A percentile compares a stretch with the other conserved stretches of the same genome.
Conservation (phyloP, 305 asterid genomes). For the Solanum hybrid region DNA sequence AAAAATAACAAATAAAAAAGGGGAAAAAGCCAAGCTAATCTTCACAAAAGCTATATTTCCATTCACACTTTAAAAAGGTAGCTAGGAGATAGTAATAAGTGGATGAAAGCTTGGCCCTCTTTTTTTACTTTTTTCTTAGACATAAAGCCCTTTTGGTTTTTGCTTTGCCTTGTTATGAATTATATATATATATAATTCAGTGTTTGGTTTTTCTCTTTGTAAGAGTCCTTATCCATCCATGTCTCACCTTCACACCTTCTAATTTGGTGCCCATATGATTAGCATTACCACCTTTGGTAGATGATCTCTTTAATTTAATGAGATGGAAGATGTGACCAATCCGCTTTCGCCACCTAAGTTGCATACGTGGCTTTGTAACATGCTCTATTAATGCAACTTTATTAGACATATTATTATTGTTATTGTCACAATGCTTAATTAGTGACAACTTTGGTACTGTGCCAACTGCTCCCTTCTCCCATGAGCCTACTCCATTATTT, state of each 20-base stretch:
- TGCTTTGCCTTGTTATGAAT: background rate
- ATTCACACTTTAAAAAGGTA: background rate
- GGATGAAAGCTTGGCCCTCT: background rate
- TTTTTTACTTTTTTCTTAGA: constrained; percentile 2
- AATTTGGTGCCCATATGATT: constrained; percentile 51
- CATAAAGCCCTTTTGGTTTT: constrained; percentile 9
- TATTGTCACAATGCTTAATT: constrained; percentile 16
- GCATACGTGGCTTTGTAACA: constrained; percentile 25
- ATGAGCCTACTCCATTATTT: constrained; percentile 62
- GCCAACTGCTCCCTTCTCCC: constrained; percentile 60
- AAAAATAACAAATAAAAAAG: background rate
- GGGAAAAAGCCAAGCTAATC: background rate
- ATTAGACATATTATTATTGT: background rate
- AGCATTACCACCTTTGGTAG: constrained; percentile 39
- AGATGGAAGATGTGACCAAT: constrained; percentile 68
- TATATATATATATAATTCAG: constrained; percentile 6
- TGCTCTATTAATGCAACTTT: constrained; percentile 41
- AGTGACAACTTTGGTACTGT: constrained; percentile 27
- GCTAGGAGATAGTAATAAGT: background rate
- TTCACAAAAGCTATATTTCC: constrained; percentile 4
- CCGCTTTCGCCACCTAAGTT: constrained; percentile 71
- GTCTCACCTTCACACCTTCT: constrained; percentile 45
- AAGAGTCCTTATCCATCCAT: constrained; percentile 63
- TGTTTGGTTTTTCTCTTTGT: constrained; percentile 55
- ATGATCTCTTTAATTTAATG: constrained; percentile 51